phyloP scores from a whole-genome alignment of 257 asterid species.

The Nicotiana attenuata region DNA sequence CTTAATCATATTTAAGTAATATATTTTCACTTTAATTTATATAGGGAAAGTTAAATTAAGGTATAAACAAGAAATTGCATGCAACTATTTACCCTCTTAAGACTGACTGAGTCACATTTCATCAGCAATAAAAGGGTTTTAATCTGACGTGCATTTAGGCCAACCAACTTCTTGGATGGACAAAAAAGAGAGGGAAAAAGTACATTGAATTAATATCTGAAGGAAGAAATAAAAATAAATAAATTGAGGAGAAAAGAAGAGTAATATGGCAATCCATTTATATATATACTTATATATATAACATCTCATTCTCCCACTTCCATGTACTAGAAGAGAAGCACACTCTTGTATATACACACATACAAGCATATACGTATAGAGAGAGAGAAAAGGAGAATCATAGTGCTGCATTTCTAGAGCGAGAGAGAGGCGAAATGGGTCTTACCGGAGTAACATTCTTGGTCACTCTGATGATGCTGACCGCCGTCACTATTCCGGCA shows the following conservation, averaged over 20 bases:
- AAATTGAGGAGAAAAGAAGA: background rate
- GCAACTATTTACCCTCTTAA: too few species aligned
- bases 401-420: background rate
- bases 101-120: too few species aligned
- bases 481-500: slow-evolving; percentile 24
- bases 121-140: background rate
- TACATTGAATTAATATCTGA: background rate
- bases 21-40: too few species aligned
- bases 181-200: background rate
- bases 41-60: too few species aligned
- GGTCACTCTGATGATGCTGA: slow-evolving; percentile 22
- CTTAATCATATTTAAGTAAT: too few species aligned
- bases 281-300: too few species aligned
- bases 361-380: background rate
- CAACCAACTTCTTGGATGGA: background rate
- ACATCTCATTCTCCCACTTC: background rate
- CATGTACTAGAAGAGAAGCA: background rate
- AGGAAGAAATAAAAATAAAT: background rate
- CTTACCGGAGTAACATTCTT: slow-evolving; percentile 7
- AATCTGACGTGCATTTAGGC: background rate
- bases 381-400: background rate
- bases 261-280: too few species aligned
- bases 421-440: background rate
- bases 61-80: too few species aligned
- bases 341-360: background rate